Conservation (phyloP, 2,329 filamentous ascomycete genomes). For the Beauveria brongniartii region DNA sequence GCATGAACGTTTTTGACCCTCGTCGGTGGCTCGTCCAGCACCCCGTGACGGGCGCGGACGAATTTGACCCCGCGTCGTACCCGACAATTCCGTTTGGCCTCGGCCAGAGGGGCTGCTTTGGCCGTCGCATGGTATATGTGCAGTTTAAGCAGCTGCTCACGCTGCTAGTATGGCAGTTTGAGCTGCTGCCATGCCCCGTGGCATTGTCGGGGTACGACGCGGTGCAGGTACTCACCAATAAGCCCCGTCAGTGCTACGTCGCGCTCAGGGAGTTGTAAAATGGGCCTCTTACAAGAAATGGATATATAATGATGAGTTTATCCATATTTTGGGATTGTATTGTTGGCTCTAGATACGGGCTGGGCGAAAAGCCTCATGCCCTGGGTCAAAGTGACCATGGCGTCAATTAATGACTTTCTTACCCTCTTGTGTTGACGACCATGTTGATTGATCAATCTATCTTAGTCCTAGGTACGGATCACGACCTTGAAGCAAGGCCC, state of each 20-base stretch:
- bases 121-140: constrained; percentile 2
- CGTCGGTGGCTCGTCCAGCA: constrained; percentile 11
- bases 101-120: constrained; percentile 7
- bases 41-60: background rate
- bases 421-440: too few relatives aligned
- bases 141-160: constrained; percentile 7
- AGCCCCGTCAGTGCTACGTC: constrained; percentile 6
- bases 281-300: too few relatives aligned
- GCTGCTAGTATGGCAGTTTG: constrained; percentile 10
- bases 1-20: constrained; percentile 11
- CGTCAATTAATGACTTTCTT: too few relatives aligned
- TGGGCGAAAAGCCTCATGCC: too few relatives aligned
- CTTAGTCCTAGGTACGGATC: too few relatives aligned
- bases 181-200: background rate
- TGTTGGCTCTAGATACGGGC: too few relatives aligned
- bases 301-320: too few relatives aligned
- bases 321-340: too few relatives aligned
- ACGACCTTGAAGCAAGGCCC: background rate
- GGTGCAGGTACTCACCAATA: constrained; percentile 3
- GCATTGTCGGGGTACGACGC: constrained; percentile 3
- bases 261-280: background rate
- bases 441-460: too few relatives aligned
- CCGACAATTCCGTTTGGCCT: constrained; percentile 2
- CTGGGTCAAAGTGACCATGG: too few relatives aligned
- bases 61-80: constrained; percentile 2